Conservation (phyloP, 805 yeast genomes). For the Blastobotrys americana region DNA sequence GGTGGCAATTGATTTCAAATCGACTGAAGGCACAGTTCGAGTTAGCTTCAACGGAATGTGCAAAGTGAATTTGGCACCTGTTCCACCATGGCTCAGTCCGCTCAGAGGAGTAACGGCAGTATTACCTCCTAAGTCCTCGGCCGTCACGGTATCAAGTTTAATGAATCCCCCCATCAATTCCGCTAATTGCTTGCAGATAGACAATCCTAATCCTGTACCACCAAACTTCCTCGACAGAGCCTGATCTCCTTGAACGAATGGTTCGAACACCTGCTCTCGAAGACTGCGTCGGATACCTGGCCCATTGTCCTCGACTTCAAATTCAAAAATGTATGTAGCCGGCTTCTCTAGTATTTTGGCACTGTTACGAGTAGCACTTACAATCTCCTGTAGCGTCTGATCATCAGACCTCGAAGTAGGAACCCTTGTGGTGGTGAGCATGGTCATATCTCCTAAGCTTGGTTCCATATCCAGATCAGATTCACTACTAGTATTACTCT, state of each 20-base stretch:
- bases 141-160: slow-evolving; percentile 39
- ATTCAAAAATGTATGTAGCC: slow-evolving; percentile 6
- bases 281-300: slow-evolving; percentile 84
- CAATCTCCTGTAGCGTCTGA: background rate
- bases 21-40: background rate
- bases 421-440: background rate
- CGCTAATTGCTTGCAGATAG: slow-evolving; percentile 86
- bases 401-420: background rate
- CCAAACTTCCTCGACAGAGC: slow-evolving; percentile 86
- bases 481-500: background rate
- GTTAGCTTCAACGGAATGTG: slow-evolving; percentile 40
- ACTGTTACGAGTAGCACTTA: background rate
- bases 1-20: background rate
- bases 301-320: slow-evolving; percentile 74
- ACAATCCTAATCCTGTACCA: slow-evolving; percentile 91
- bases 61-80: slow-evolving; percentile 80
- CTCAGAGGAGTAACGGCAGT: background rate
- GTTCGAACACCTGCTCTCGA: slow-evolving; percentile 84
- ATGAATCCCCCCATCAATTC: slow-evolving; percentile 85
- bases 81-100: slow-evolving; percentile 39
- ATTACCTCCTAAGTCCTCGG: background rate
- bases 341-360: background rate
- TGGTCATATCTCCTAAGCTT: background rate
- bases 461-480: background rate
- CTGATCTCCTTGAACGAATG: slow-evolving; percentile 96